These are phyloP conservation scores for Neoarthrinium moseri DNA, from an alignment of 2,329 filamentous ascomycete genomes.

Conservation along the genomic window DNA sequence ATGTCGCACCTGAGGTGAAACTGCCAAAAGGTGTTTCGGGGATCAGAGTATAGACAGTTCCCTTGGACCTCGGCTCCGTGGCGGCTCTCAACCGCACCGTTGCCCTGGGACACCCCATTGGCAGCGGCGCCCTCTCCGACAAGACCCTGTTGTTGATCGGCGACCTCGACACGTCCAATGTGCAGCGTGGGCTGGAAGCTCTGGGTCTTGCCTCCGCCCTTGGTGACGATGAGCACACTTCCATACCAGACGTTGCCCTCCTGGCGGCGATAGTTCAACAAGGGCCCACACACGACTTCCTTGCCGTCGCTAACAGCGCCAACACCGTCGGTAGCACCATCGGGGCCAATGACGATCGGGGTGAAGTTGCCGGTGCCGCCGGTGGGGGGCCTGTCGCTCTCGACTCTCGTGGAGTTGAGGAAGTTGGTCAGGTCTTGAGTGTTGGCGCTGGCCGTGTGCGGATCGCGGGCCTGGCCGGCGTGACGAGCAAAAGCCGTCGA, in stretches of 20 bases:
- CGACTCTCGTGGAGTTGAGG: constrained; percentile 53
- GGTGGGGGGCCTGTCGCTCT: constrained; percentile 31
- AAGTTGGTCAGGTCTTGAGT: constrained; percentile 56
- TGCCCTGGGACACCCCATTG: constrained; percentile 27
- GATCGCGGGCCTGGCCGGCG: constrained; percentile 41
- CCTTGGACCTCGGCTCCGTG: constrained; percentile 43
- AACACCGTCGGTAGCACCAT: constrained; percentile 21
- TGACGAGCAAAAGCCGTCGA: constrained; percentile 53
- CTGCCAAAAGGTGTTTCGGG: constrained; percentile 83
- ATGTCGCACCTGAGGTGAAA: constrained; percentile 83
- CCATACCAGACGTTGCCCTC: constrained; percentile 72
- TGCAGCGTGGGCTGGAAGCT: constrained; percentile 58
- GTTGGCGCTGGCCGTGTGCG: constrained; percentile 35
- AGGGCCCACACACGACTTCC: constrained; percentile 68
- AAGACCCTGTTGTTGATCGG: constrained; percentile 19
- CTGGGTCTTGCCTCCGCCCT: constrained; percentile 63
- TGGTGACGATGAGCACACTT: constrained; percentile 80
- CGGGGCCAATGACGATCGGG: constrained; percentile 47
- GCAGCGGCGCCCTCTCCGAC: constrained; percentile 26
- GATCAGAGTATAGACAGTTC: constrained; percentile 64
- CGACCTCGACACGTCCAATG: constrained; percentile 40
- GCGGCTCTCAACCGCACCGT: constrained; percentile 41
- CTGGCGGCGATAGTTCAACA: constrained; percentile 78
- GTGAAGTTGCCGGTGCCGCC: constrained; percentile 37
- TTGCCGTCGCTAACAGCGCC: constrained; percentile 39